Evolutionary conservation across 148 eudicot genomes (phyloP).

Genomic region (Rhododendron vialii): DNA sequence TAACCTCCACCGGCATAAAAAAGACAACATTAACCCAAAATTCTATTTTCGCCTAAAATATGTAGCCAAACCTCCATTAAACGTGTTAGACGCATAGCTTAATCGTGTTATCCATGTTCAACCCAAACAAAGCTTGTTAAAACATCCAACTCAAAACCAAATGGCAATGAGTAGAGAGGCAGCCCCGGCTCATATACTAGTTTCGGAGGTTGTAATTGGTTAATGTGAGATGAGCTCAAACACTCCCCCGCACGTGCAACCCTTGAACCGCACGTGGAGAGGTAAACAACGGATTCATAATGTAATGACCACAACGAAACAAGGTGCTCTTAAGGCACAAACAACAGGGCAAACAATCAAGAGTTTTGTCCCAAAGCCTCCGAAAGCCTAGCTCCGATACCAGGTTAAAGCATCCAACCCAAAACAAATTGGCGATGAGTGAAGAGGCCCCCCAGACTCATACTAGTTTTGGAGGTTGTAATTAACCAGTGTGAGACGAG

Average conservation of each 20-base stretch:
- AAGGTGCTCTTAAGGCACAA: too few relatives aligned
- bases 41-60: neutral
- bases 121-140: neutral
- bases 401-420: neutral
- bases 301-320: too few relatives aligned
- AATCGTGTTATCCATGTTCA: neutral
- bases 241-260: too few relatives aligned
- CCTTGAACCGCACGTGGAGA: neutral
- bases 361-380: neutral
- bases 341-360: neutral
- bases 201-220: neutral
- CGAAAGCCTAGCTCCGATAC: too few relatives aligned
- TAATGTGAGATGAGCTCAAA: too few relatives aligned
- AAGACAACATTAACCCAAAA: neutral
- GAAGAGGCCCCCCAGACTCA: neutral
- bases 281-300: too few relatives aligned
- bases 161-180: too few relatives aligned
- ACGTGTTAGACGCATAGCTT: neutral
- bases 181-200: neutral
- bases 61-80: neutral
- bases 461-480: neutral
- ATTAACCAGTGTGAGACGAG: neutral
- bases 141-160: neutral
- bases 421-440: neutral
- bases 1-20: neutral